Conservation (phyloP, 345 rosid genomes). For the Xanthoceras sorbifolium region DNA sequence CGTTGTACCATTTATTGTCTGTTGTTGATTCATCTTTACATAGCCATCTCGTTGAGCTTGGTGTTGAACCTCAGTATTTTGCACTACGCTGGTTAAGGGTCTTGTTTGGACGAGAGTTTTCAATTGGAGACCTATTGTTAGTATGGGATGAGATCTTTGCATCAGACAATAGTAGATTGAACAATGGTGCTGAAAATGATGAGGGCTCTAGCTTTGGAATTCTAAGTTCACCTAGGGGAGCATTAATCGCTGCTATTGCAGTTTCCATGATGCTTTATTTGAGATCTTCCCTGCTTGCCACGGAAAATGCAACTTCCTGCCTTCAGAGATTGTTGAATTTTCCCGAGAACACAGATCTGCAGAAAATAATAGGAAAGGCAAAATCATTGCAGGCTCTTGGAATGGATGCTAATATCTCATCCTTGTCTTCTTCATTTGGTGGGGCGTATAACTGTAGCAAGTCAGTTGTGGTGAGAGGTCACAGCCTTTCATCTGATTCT, state of each 20-base stretch:
- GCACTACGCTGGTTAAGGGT: slow-evolving; percentile 96
- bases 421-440: slow-evolving; percentile 26
- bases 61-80: slow-evolving; percentile 97
- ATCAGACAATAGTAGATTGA: slow-evolving; percentile 52
- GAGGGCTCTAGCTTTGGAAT: slow-evolving; percentile 47
- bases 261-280: slow-evolving; percentile 84
- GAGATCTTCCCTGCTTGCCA: slow-evolving; percentile 86
- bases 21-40: slow-evolving; percentile 82
- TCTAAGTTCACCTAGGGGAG: slow-evolving; percentile 73
- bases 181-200: slow-evolving; percentile 31
- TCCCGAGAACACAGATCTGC: slow-evolving; percentile 67
- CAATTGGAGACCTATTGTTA: slow-evolving; percentile 68
- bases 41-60: slow-evolving; percentile 85
- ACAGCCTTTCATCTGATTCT: slow-evolving; percentile 52
- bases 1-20: slow-evolving; percentile 73
- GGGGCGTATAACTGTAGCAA: slow-evolving; percentile 43
- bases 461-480: slow-evolving; percentile 46
- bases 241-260: slow-evolving; percentile 70
- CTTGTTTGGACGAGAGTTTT: slow-evolving; percentile 88
- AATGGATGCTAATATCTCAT: slow-evolving; percentile 44
- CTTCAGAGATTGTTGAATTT: slow-evolving; percentile 86
- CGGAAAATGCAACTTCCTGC: slow-evolving; percentile 89
- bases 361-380: slow-evolving; percentile 64
- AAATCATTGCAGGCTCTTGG: slow-evolving; percentile 73
- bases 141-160: slow-evolving; percentile 95